Percentiles rank a stretch among this genome's conserved stretches.
Conservation (phyloP, 352 stramenopile genomes). For the Phytophthora pinifolia region DNA sequence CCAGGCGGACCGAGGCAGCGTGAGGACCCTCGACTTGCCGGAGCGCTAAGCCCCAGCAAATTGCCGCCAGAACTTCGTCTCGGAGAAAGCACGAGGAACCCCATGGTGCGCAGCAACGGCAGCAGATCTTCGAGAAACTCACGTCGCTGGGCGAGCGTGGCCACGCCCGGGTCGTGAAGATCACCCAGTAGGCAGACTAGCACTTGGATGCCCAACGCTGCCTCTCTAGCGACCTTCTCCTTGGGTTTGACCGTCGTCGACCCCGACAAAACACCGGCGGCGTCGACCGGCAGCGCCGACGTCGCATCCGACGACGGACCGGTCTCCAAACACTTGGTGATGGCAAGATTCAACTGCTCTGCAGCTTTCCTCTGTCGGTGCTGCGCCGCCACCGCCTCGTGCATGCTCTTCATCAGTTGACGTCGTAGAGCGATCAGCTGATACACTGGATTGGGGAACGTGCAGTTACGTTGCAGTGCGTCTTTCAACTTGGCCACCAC, state of each 20-base stretch:
- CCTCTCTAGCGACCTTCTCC: constrained; percentile 36
- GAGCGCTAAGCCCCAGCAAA: constrained; percentile 1
- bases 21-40: constrained; percentile 7
- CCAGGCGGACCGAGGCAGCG: not conserved
- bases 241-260: constrained; percentile 25
- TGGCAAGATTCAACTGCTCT: constrained; percentile 17
- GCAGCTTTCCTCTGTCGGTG: constrained; percentile 44
- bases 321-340: constrained; percentile 15
- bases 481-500: constrained; percentile 56
- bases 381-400: constrained; percentile 46
- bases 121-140: constrained; percentile 53
- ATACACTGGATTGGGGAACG: constrained; percentile 57
- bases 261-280: not conserved
- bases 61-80: constrained; percentile 5
- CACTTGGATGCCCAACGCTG: constrained; percentile 44
- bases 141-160: constrained; percentile 27
- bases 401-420: constrained; percentile 60
- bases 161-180: constrained; percentile 24
- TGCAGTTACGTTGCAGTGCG: constrained; percentile 36
- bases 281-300: not conserved
- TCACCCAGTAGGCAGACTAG: constrained; percentile 38
- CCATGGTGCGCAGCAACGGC: constrained; percentile 38
- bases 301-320: not conserved
- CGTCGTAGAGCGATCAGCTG: constrained; percentile 51
- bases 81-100: constrained; percentile 40